Conservation (phyloP, 148 eudicot genomes). For the Fagopyrum esculentum region DNA sequence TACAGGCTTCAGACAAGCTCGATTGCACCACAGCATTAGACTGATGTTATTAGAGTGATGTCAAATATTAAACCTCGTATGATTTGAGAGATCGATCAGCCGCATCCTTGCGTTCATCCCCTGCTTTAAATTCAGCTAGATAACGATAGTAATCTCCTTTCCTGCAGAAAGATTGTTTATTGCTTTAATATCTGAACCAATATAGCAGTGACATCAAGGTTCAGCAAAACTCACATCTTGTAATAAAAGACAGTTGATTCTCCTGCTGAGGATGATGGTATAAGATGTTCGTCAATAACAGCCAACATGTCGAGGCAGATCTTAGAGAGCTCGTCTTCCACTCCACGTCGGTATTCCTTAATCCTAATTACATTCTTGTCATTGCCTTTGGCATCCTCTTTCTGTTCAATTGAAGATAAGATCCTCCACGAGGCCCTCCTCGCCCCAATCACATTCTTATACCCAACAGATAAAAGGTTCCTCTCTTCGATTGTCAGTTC, state of each 20-base stretch:
- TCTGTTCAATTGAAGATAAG: slow-evolving; percentile 32
- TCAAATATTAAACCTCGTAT: slow-evolving; percentile 24
- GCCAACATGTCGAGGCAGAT: slow-evolving; percentile 23
- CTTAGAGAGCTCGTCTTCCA: slow-evolving; percentile 27
- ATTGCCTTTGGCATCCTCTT: slow-evolving; percentile 25
- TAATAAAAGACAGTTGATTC: slow-evolving; percentile 30
- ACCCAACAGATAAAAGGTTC: slow-evolving; percentile 26
- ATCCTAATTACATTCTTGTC: slow-evolving; percentile 21
- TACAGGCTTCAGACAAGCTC: background rate
- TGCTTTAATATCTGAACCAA: background rate
- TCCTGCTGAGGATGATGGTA: slow-evolving; percentile 20
- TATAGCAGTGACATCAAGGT: background rate
- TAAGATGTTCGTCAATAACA: slow-evolving; percentile 27
- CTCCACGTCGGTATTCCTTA: slow-evolving; percentile 18
- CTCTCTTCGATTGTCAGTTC: slow-evolving; percentile 29
- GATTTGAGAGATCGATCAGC: slow-evolving; percentile 41
- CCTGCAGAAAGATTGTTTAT: slow-evolving; percentile 9
- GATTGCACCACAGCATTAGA: background rate
- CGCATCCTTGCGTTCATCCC: slow-evolving; percentile 34
- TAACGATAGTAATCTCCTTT: slow-evolving; percentile 40
- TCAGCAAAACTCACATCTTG: slow-evolving; percentile 22
- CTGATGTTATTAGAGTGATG: background rate
- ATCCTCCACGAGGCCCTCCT: slow-evolving; percentile 32
- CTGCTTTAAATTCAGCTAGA: slow-evolving; percentile 36
- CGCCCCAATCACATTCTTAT: slow-evolving; percentile 30